Percentiles rank a stretch among this genome's conserved stretches.
phyloP scores from a whole-genome alignment of 73 alveolate species.

The Paramecium bursaria region DNA sequence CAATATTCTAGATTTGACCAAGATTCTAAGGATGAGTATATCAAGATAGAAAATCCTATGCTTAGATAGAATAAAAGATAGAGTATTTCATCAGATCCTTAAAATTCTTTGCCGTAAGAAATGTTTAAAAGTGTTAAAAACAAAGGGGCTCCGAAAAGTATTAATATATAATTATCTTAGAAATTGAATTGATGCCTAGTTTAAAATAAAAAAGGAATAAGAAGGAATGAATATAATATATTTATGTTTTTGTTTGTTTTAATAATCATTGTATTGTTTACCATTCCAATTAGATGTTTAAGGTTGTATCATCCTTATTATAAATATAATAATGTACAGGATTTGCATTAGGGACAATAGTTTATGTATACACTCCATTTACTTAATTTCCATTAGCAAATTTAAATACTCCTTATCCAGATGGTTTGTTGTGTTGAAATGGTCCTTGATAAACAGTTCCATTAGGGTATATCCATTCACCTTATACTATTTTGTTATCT shows the following conservation, averaged over 20 bases:
- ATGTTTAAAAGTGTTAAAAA: too few relatives aligned
- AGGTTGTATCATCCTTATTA: constrained; percentile 30
- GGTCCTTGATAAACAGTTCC: constrained; percentile 95
- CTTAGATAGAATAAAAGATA: too few relatives aligned
- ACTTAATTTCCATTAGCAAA: constrained; percentile 89
- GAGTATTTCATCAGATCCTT: too few relatives aligned
- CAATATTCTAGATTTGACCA: constrained; percentile 9
- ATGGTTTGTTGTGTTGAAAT: constrained; percentile 90
- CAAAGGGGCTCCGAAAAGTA: too few relatives aligned
- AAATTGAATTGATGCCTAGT: constrained; percentile 43
- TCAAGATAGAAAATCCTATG: too few relatives aligned
- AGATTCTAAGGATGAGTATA: too few relatives aligned
- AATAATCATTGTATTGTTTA: constrained; percentile 11
- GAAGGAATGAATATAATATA: background rate
- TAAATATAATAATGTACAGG: background rate
- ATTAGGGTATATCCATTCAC: constrained; percentile 91
- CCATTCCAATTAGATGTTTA: constrained; percentile 62
- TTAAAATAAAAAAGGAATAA: constrained; percentile 36
- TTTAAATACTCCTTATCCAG: constrained; percentile 92
- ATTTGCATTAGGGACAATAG: constrained; percentile 62
- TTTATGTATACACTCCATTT: constrained; percentile 84
- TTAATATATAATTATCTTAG: too few relatives aligned
- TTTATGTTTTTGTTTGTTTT: constrained; percentile 15
- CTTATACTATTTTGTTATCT: constrained; percentile 69
- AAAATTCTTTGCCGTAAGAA: too few relatives aligned